Evolutionary conservation across 2,329 filamentous ascomycete genomes (phyloP), one percentile per base, ranked within the genome.

Genomic region (Exophiala calicioides): DNA sequence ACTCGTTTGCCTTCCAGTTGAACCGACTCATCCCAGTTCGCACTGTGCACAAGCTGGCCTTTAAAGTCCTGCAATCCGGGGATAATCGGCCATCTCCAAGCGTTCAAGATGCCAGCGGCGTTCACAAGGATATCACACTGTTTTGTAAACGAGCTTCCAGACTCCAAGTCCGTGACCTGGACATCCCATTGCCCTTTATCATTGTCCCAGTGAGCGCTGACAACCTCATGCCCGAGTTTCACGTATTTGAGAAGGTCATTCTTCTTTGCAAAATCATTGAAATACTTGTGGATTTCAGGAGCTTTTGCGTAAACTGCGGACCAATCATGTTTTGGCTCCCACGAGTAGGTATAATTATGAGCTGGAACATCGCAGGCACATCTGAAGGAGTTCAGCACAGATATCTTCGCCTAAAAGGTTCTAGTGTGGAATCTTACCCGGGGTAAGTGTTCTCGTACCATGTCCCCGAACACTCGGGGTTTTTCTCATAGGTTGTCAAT

Each of bases 261-360:
- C 56, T 87, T 85, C 6, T 69, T 68, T 0, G 84, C 82, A 3
- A 85, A 64, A 0, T 64, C 64, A 55, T 85, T 75, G 81, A 82
- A 83, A 60, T 89, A 88, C 10, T 78, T 73, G 5, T 74, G 68
- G 50, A 88, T 88, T 62, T 88, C 85, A 3, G 68, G 62, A 0
- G 84, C 84, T 31, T 79, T 78, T 0, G 84, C 78, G 58, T 85
- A 88, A 47, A 82, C 73, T 56, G 86, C 81, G 0, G 75, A 75
- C 85, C 85, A 89, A 55, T 85, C 73, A n/a, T n/a, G 0, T 75
- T 78, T 46, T 87, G 87, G 1, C 83, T 82, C 4, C 73, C 71
- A 10, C n/a, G 20, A n/a, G 33, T 20, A 18, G 20, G 18, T 36
- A n/a, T n/a, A n/a, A n/a, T 36, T n/a, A 36, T 36, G 20, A 4